Evolutionary conservation across 805 yeast species (phyloP).

Genomic region (Scheffersomyces stipitis): DNA sequence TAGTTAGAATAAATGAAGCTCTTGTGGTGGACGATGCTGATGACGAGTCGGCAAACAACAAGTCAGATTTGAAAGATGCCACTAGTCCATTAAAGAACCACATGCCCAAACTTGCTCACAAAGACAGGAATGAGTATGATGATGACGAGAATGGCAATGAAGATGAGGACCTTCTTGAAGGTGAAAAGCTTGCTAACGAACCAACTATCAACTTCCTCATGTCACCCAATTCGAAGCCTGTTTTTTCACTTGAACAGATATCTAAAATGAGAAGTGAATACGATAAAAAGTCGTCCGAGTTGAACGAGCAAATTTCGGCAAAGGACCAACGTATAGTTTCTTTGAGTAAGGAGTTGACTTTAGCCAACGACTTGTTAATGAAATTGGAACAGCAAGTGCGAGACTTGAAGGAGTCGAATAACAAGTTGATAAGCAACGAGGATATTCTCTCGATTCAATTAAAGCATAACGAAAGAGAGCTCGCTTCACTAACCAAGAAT

Average conservation of each 20-base stretch:
- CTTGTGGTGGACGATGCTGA: constrained; percentile 12
- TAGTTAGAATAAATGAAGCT: constrained; percentile 19
- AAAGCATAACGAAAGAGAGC: constrained; percentile 25
- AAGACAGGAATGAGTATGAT: constrained; percentile 2
- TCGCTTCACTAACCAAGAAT: constrained; percentile 24
- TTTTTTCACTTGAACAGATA: constrained; percentile 27
- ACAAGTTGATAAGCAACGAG: constrained; percentile 6
- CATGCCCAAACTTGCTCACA: not conserved
- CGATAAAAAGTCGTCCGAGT: constrained; percentile 6
- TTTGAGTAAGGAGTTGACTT: constrained; percentile 3
- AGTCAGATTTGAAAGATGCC: constrained; percentile 13
- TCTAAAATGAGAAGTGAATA: constrained; percentile 22
- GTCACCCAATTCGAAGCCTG: constrained; percentile 35
- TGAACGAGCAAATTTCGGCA: constrained; percentile 3
- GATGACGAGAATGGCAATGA: constrained; percentile 8
- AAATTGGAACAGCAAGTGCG: constrained; percentile 5
- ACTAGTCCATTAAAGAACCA: constrained; percentile 27
- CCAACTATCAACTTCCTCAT: constrained; percentile 30
- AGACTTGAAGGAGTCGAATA: constrained; percentile 3
- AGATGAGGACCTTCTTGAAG: constrained; percentile 4
- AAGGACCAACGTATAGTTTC: constrained; percentile 4
- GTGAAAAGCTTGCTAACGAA: constrained; percentile 18
- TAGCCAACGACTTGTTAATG: constrained; percentile 3
- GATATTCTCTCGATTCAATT: constrained; percentile 21
- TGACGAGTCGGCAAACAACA: constrained; percentile 4